A percentile compares a stretch with the other conserved stretches of the same genome.
Evolutionary conservation across 2,329 filamentous ascomycete species (phyloP).

Genomic region (Metarhizium robertsii): DNA sequence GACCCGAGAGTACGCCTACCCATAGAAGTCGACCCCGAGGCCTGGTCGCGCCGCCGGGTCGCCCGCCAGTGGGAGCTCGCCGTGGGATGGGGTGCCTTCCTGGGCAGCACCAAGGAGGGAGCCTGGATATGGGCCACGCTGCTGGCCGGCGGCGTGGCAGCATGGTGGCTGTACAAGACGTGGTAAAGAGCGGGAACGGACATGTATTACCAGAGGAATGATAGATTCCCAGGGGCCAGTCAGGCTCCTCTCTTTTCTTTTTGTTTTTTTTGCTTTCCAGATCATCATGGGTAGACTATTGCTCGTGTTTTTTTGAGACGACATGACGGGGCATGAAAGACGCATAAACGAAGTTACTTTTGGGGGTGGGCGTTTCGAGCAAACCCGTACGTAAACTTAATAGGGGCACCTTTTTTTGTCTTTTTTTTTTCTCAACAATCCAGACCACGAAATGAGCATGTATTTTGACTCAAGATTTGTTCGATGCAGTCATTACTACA

Average conservation of each 20-base stretch:
- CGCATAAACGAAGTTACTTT: no score
- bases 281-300: no score
- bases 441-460: no score
- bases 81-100: slow-evolving; percentile 44
- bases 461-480: no score
- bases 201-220: not conserved
- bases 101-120: slow-evolving; percentile 45
- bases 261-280: no score
- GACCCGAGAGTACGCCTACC: slow-evolving; percentile 39
- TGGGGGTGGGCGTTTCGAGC: no score
- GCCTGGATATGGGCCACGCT: slow-evolving; percentile 34
- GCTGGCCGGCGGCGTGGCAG: slow-evolving; percentile 29
- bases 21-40: slow-evolving; percentile 42
- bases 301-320: no score
- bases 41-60: slow-evolving; percentile 41
- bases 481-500: no score
- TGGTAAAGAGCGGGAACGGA: not conserved
- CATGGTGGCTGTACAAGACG: slow-evolving; percentile 32
- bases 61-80: slow-evolving; percentile 36
- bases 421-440: no score
- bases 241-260: not conserved
- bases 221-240: not conserved
- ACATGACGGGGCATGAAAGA: no score
- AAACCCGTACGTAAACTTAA: no score
- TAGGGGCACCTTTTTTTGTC: no score